Conservation (phyloP, 768 basidiomycete genomes). For the Favolaschia claudopus region DNA sequence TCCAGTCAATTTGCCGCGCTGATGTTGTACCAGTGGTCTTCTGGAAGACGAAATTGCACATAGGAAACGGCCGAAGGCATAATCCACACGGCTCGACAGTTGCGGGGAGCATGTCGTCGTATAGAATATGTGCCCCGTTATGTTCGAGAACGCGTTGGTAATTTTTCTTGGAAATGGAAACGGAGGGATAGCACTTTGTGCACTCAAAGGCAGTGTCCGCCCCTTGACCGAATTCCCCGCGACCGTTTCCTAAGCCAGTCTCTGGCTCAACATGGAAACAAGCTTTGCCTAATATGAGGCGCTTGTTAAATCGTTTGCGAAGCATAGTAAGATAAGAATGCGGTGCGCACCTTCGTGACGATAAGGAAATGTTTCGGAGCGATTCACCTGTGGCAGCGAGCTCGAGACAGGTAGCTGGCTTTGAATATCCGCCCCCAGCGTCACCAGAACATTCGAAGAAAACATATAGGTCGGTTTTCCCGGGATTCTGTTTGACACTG, state of each 20-base stretch:
- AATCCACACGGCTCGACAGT: conserved; percentile 29
- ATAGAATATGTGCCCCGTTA: conserved; percentile 29
- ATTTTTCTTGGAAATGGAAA: not conserved
- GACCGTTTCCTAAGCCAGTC: not conserved
- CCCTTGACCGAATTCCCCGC: not conserved
- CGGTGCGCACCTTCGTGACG: not conserved
- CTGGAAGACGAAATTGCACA: conserved; percentile 25
- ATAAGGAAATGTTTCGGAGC: not conserved
- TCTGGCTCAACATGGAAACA: not conserved
- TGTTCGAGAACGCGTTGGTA: conserved; percentile 28
- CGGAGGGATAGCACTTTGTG: not conserved
- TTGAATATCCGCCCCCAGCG: not conserved
- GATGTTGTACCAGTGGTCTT: conserved; percentile 16
- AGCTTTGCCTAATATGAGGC: not conserved
- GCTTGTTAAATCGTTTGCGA: not conserved
- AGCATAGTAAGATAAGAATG: not conserved
- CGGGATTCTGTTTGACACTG: not conserved
- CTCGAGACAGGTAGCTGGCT: not conserved
- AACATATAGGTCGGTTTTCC: conserved; percentile 4
- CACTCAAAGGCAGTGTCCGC: not conserved
- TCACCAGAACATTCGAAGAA: not conserved
- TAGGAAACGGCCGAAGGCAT: conserved; percentile 24
- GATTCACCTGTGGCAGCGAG: not conserved
- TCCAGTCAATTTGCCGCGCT: conserved; percentile 7
- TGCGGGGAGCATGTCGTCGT: conserved; percentile 1